Evolutionary conservation across 768 basidiomycete genomes (phyloP), one percentile per base, ranked within the genome.

Genomic region (Russula griseocarnosa): DNA sequence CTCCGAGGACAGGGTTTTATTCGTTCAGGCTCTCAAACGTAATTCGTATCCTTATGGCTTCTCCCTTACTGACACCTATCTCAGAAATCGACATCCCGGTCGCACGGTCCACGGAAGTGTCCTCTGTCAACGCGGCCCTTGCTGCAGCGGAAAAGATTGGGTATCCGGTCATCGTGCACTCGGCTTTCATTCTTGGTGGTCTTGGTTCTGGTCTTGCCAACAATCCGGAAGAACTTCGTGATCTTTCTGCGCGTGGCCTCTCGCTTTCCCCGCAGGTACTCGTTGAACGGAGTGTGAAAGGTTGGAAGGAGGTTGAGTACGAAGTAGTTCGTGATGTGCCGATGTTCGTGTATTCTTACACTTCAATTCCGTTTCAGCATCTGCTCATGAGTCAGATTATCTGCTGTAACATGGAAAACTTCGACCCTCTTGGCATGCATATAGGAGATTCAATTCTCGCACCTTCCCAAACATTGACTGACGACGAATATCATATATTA

Each of bases 301-400:
- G 97, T 34, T 99, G 97, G 97, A 99, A 99, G 74, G 97, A 99
- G 77, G 83, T 98, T 67, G 97, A 99, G 77, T 99, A 98, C 70
- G 97, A 99, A 74, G 97, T 99, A 66, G 97, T 98, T 71, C 90
- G 97, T 59, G 97, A 99, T 74, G 94, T 68, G 96, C 96, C 56
- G 97, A 99, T 77, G 92, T 94, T 75, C 69, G 90, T 85, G 5
- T 20, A 50, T 26, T 62, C 52, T 55, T 55, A n/a, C 28, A 62
- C 44, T 53, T 52, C 22, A 34, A 32, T 24, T 14, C 30, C 2
- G 42, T 16, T n/a, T 28, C 49, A 26, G 44, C 30, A 28, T 56
- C 32, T 26, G 28, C 26, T 60, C 55, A 65, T 47, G 28, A 34
- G 14, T 28, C 32, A 47, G 30, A 50, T 51, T 32, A 1, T 22